A percentile compares a stretch with the other conserved stretches of the same genome.
Evolutionary conservation across 768 basidiomycete genomes (phyloP).

Genomic region (Clathrus columnatus): DNA sequence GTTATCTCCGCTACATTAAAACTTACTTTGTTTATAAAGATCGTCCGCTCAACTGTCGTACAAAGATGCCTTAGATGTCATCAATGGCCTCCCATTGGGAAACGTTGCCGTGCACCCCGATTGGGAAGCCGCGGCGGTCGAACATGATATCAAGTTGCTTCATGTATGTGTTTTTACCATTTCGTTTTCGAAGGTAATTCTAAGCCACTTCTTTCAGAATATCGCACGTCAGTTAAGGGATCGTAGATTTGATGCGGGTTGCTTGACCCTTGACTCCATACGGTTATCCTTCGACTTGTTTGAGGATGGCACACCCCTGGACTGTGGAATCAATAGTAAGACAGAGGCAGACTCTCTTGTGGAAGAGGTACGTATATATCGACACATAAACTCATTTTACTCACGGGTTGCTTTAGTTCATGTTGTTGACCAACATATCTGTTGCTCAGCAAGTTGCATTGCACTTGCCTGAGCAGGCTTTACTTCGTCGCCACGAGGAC

Average conservation of each 20-base stretch:
- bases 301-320: slow-evolving; percentile 66
- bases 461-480: slow-evolving; percentile 92
- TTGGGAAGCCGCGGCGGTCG: slow-evolving; percentile 52
- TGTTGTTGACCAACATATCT: slow-evolving; percentile 84
- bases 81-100: slow-evolving; percentile 61
- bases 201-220: slow-evolving; percentile 20
- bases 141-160: slow-evolving; percentile 66
- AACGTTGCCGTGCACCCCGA: slow-evolving; percentile 45
- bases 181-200: neutral
- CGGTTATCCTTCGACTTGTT: slow-evolving; percentile 74
- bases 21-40: slow-evolving; percentile 32
- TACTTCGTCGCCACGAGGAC: slow-evolving; percentile 87
- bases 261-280: slow-evolving; percentile 60
- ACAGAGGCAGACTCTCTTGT: slow-evolving; percentile 73
- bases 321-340: slow-evolving; percentile 59
- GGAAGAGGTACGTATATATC: slow-evolving; percentile 61
- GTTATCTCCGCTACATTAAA: slow-evolving; percentile 8
- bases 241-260: slow-evolving; percentile 72
- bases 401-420: slow-evolving; percentile 48
- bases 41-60: slow-evolving; percentile 86
- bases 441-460: slow-evolving; percentile 92
- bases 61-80: slow-evolving; percentile 67
- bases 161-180: slow-evolving; percentile 23
- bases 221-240: slow-evolving; percentile 66
- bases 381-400: neutral